A percentile compares a stretch with the other conserved stretches of the same genome.
Conservation (phyloP, 169 alveolate species). For the Miamiensis avidus region DNA sequence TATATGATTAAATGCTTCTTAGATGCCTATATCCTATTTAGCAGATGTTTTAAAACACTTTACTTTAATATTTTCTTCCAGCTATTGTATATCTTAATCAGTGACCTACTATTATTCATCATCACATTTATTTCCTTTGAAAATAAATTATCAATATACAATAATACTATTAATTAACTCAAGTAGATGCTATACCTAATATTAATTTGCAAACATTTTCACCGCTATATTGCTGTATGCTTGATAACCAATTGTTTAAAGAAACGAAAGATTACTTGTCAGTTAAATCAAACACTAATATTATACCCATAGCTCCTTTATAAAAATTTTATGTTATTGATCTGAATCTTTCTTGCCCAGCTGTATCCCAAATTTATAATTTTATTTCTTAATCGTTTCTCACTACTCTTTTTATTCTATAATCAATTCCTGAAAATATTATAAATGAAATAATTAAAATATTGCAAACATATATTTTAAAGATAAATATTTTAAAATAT, state of each 20-base stretch:
- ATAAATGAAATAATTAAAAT: conserved; percentile 26
- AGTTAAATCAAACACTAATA: conserved; percentile 60
- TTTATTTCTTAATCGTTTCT: conserved; percentile 24
- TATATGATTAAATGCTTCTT: background rate
- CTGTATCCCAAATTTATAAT: conserved; percentile 73
- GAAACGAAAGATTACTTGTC: conserved; percentile 53
- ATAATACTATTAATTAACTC: too few species aligned
- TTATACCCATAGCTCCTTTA: conserved; percentile 74
- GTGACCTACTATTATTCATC: background rate
- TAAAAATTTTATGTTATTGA: conserved; percentile 68
- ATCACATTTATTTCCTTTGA: too few species aligned
- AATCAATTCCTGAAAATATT: conserved; percentile 11
- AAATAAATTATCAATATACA: too few species aligned
- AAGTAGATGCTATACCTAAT: background rate
- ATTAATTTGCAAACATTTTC: conserved; percentile 31
- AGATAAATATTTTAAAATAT: conserved; percentile 15
- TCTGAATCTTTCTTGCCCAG: conserved; percentile 77
- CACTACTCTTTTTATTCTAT: conserved; percentile 14
- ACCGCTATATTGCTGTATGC: conserved; percentile 60
- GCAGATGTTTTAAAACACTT: background rate
- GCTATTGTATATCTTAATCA: background rate
- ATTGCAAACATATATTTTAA: conserved; percentile 7
- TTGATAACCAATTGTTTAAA: conserved; percentile 60
- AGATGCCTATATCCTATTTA: background rate
- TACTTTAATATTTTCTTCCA: background rate